A percentile compares a stretch with the other conserved stretches of the same genome.
phyloP scores from a whole-genome alignment of 2,329 filamentous ascomycete species.

The Pseudogymnoascus sp. region DNA sequence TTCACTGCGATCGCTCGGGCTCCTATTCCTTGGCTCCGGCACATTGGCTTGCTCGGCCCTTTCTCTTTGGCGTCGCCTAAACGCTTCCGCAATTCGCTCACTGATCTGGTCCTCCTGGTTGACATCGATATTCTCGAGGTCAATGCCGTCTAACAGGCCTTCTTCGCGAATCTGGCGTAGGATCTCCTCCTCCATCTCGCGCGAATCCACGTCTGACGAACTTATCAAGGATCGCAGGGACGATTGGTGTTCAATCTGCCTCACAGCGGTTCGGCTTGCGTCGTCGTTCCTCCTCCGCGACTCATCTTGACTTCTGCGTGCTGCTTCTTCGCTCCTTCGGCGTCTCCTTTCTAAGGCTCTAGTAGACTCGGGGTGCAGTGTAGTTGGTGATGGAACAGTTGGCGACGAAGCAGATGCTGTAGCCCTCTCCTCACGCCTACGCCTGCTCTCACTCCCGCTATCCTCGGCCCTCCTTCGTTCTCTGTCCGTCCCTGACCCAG shows the following conservation, averaged over 20 bases:
- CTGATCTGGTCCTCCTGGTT: constrained; percentile 84
- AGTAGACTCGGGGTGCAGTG: constrained; percentile 26
- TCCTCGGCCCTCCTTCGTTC: constrained; percentile 14
- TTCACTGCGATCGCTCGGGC: constrained; percentile 28
- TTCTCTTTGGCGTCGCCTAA: constrained; percentile 66
- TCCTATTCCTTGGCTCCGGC: constrained; percentile 38
- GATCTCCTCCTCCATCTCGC: constrained; percentile 80
- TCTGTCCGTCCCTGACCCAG: constrained; percentile 17
- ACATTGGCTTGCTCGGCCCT: constrained; percentile 36
- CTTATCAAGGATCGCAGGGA: constrained; percentile 81
- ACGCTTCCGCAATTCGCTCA: constrained; percentile 83
- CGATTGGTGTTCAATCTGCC: constrained; percentile 80
- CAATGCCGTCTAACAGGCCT: constrained; percentile 78
- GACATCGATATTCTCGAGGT: constrained; percentile 78
- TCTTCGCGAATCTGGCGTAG: constrained; percentile 83
- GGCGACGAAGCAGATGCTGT: not conserved
- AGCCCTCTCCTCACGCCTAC: constrained; percentile 25
- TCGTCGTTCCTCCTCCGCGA: constrained; percentile 23
- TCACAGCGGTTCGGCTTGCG: constrained; percentile 24
- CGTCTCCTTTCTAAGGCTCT: constrained; percentile 22
- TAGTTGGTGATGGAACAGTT: constrained; percentile 12
- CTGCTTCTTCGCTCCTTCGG: constrained; percentile 20
- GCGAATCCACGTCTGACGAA: constrained; percentile 66
- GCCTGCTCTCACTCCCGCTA: constrained; percentile 17
- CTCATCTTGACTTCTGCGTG: constrained; percentile 24